Evolutionary conservation across 352 stramenopile species (phyloP), one percentile per base, ranked within the genome.

Genomic region (Globisporangium iwayamae): DNA sequence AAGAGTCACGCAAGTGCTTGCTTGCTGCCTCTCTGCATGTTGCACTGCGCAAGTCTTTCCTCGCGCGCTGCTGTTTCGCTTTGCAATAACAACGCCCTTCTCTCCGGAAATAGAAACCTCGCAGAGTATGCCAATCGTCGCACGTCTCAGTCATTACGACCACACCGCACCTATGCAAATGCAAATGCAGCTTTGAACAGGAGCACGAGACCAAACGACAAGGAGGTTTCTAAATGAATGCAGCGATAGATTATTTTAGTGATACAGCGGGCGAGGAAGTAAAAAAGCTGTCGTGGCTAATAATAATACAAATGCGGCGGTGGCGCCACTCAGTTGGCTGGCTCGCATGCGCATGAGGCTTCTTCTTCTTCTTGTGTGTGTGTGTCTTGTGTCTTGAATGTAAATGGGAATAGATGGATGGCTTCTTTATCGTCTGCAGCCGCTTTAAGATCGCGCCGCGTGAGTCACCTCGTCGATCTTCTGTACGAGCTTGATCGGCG

Each of bases 401-500:
- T 38, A 38, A 38, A 38, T 38, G 34, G 7, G 34, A 38, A 38
- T 38, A 9, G n/a, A n/a, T n/a, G n/a, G n/a, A n/a, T 38, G 34
- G 34, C 3, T 5, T 38, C 34, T 38, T 38, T 2, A 5, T 38
- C 34, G 7, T 38, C 34, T 38, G n/a, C n/a, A n/a, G 36, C 8
- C 36, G 36, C 36, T 43, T 38, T 41, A 56, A 43, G 51, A 56
- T 28, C 51, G 30, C n/a, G 68, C 61, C 32, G 56, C 54, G 57
- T 71, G 41, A 0, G 66, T 78, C 56, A 84, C 68, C 55, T 81
- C 67, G 51, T 73, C 66, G 39, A 94, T 81, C 75, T 89, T 88
- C 58, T 91, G 79, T n/a, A 94, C 69, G 16, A 94, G 71, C 72
- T 94, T 92, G 65, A 94, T 94, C 2, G 85, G 85, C 5, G 83